phyloP scores from a whole-genome alignment of 1,284 basidiomycete species.

The Malassezia pachydermatis region DNA sequence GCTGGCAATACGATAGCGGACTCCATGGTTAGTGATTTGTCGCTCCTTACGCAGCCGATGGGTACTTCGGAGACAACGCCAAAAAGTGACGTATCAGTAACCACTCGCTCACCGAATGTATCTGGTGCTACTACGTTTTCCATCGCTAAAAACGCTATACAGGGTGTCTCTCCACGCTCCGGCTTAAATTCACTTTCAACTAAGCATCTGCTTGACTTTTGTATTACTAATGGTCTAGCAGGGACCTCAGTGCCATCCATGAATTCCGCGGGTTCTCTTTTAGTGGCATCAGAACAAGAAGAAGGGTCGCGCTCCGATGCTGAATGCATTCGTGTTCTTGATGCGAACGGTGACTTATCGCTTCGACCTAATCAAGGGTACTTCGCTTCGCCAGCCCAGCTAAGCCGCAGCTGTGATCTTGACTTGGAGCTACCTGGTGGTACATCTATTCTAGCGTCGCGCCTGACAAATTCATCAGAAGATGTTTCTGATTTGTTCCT shows the following conservation, averaged over 20 bases:
- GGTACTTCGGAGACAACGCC: background rate
- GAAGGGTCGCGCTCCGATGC: background rate
- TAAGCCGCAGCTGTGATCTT: background rate
- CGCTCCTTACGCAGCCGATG: slow-evolving; percentile 1
- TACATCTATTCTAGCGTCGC: background rate
- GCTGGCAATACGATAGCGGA: too few relatives aligned
- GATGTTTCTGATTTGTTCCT: background rate
- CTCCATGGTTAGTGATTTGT: too few relatives aligned
- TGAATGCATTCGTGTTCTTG: slow-evolving; percentile 5
- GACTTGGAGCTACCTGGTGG: slow-evolving; percentile 1
- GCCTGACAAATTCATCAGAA: background rate
- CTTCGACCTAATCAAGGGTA: background rate
- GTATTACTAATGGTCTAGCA: background rate
- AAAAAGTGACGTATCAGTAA: too few relatives aligned
- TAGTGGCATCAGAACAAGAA: background rate
- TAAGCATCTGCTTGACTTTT: background rate
- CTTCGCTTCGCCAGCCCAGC: background rate
- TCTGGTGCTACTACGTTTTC: too few relatives aligned
- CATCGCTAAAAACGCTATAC: too few relatives aligned
- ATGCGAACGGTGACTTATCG: background rate
- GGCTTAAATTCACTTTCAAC: slow-evolving; percentile 1
- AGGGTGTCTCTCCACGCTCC: too few relatives aligned
- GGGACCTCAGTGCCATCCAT: too few relatives aligned
- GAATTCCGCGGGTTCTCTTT: background rate
- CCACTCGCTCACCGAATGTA: too few relatives aligned